Evolutionary conservation across 768 basidiomycete species (phyloP).

Genomic region (Naematelia aurantialba): DNA sequence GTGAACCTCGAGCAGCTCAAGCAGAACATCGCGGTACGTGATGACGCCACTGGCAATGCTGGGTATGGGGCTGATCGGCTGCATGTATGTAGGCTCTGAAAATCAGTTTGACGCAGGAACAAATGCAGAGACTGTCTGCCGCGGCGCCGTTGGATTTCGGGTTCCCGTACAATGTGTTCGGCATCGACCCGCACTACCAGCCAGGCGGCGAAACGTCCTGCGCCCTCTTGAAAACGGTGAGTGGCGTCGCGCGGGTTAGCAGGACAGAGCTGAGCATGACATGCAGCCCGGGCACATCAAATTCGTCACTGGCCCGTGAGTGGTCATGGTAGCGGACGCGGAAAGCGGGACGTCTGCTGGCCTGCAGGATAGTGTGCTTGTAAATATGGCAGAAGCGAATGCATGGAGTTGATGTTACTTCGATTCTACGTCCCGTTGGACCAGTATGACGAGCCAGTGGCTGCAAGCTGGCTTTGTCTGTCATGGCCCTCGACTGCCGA

Average conservation of each 20-base stretch:
- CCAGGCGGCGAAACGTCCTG: constrained; percentile 12
- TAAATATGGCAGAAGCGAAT: too few relatives aligned
- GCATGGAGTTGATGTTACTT: too few relatives aligned
- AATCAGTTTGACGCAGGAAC: constrained; percentile 31
- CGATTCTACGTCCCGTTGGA: too few relatives aligned
- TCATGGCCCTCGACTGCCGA: too few relatives aligned
- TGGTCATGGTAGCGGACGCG: too few relatives aligned
- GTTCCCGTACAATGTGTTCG: constrained; percentile 16
- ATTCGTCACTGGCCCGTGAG: not conserved
- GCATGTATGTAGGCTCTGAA: constrained; percentile 21
- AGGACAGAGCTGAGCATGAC: not conserved
- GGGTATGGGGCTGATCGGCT: too few relatives aligned
- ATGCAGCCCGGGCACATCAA: not conserved
- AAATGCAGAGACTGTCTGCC: constrained; percentile 35
- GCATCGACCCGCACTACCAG: constrained; percentile 13
- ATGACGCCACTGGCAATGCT: not conserved
- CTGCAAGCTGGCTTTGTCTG: too few relatives aligned
- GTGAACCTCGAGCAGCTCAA: constrained; percentile 34
- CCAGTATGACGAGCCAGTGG: too few relatives aligned
- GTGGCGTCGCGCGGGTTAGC: not conserved
- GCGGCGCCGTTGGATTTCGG: constrained; percentile 28
- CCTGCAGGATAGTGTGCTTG: too few relatives aligned
- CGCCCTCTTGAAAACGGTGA: not conserved
- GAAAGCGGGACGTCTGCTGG: too few relatives aligned
- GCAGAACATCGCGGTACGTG: constrained; percentile 17